Evolutionary conservation across 306 rosid genomes (phyloP), one percentile per base, ranked within the genome.

Genomic region (Prunus mira): DNA sequence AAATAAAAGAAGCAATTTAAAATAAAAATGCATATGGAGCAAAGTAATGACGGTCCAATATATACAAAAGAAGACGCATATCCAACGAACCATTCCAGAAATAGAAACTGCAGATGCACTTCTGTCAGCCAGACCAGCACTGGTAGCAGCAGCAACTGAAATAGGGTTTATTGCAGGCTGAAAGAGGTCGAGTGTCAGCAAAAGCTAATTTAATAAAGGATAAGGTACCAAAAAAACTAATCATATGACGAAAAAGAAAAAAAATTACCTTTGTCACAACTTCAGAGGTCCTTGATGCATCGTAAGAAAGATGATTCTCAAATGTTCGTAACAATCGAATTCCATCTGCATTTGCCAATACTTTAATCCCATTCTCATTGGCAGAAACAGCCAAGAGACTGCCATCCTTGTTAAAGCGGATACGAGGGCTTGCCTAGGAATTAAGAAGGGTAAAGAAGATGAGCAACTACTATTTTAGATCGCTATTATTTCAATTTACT

Each of bases 381-480:
- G 96, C 88, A 76, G 99, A 89, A 66, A 95, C 96, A 58, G 99
- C 99, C 86, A 95, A 83, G 65, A 95, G 93, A 67, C 86, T 81
- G 76, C 99, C 99, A 77, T 95, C 96, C 92, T 92, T 95, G 90
- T 92, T 95, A 82, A 95, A 95, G 63, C 99, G 97, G 80, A 95
- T 89, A 4, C 96, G 97, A 14, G 99, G 99, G 77, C 96, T 92
- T 52, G 90, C 97, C 99, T 95, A 84, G 24, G 76, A 81, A 78
- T 76, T 76, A 82, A 58, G 64, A 56, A 82, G 73, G 80, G 65
- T 75, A 71, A 51, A 78, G 56, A 47, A 32, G 82, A 63, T 82
- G 55, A 86, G 71, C 41, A 74, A 71, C 41, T 19, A 65, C 65
- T 71, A 75, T 78, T 28, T 65, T 30, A 67, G 43, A 74, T n/a